A percentile compares a stretch with the other conserved stretches of the same genome.
Evolutionary conservation across 495 filamentous ascomycete species (phyloP).

Genomic region (Bryoglossum gracile): DNA sequence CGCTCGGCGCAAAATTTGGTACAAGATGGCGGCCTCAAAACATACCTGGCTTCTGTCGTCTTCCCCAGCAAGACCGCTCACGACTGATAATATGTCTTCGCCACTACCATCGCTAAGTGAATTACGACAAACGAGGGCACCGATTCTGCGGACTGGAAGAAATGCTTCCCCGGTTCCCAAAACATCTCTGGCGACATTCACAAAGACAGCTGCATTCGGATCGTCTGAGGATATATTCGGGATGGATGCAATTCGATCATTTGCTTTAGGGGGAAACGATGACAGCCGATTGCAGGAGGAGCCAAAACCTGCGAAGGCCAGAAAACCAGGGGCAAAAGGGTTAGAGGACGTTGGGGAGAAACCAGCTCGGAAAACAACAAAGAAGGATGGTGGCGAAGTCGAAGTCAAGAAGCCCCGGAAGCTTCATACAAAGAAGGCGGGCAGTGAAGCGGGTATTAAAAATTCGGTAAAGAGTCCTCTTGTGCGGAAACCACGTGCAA

Average conservation of each 20-base stretch:
- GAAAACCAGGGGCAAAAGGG: not conserved
- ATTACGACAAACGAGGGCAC: constrained; percentile 29
- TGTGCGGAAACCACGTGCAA: constrained; percentile 29
- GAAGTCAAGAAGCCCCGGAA: constrained; percentile 7
- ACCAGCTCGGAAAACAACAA: not conserved
- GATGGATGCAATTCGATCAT: not conserved
- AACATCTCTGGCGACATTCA: constrained; percentile 30
- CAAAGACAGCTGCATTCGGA: constrained; percentile 34
- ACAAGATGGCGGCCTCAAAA: constrained; percentile 33
- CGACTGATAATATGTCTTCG: constrained; percentile 32
- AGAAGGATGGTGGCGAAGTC: constrained; percentile 9
- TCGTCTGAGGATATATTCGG: not conserved
- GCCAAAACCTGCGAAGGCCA: not conserved
- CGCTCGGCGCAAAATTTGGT: constrained; percentile 34
- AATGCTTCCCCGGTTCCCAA: constrained; percentile 29
- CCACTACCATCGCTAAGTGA: constrained; percentile 35
- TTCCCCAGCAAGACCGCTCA: constrained; percentile 28
- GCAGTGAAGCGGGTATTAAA: not conserved
- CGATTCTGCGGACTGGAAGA: constrained; percentile 29
- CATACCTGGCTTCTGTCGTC: constrained; percentile 28
- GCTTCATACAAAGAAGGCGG: not conserved
- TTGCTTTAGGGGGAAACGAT: not conserved
- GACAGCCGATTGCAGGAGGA: not conserved
- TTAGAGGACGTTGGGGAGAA: not conserved
- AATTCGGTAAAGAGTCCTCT: too few species aligned